Evolutionary conservation across 768 basidiomycete species (phyloP), one percentile per base, ranked within the genome.

Genomic region (Tricholoma matsutake): DNA sequence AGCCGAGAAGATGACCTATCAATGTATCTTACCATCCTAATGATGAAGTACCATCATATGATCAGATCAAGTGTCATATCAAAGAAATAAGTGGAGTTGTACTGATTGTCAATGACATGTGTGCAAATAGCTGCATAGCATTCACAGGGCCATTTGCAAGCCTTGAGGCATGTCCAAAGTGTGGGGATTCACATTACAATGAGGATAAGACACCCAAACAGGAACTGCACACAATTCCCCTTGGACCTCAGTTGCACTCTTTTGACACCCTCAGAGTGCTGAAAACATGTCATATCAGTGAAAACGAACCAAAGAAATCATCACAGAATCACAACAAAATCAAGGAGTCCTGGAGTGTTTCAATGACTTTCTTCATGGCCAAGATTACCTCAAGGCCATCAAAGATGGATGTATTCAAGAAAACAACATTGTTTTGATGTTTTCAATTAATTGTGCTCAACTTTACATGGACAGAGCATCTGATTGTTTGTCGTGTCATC

Each of bases 61-160:
- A 59, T 55, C 22, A 32, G n/a, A 28, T 55, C 8, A 65, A 61
- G 37, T 35, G 35, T 45, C 61, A 57, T 29, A 47, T 64, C 53
- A 57, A 57, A 18, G 20, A 67, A 14, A 9, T n/a, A n/a, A n/a
- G n/a, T n/a, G n/a, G n/a, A n/a, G n/a, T 67, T 25, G 41, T 63
- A 6, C 51, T 58, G 6, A 56, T 67, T 6, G n/a, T 61, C 13
- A 57, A 67, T 39, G 62, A 73, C 29, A 72, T 72, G 69, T 73
- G 70, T 51, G 39, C 64, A 4, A 68, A 73, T 25, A 63, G 65
- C 4, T 73, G 69, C 58, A 43, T 58, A 14, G 68, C 63, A 14
- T 73, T 65, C 28, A 68, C 67, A 9, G 72, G 71, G 4, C 69
- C 65, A 0, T 68, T 61, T 37, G 34, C 56, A 0, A 25, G 63